Conservation (phyloP, 1,139 yeast genomes). For the Protomyces inouyei region DNA sequence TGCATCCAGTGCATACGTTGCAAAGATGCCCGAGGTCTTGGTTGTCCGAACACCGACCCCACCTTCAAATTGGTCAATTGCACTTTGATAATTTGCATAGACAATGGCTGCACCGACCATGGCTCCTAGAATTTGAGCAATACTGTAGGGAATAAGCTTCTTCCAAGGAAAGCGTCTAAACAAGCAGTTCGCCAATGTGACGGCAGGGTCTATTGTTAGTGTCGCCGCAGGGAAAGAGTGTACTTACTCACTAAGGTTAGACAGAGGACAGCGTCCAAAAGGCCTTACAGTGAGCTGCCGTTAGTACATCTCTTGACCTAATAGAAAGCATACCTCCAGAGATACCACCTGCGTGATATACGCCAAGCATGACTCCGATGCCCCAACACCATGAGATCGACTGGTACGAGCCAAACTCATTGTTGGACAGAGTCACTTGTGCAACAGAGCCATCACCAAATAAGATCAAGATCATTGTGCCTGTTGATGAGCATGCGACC, state of each 20-base stretch:
- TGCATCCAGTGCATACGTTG: slow-evolving; percentile 46
- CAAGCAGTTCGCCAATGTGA: slow-evolving; percentile 37
- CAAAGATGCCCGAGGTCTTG: slow-evolving; percentile 45
- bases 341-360: slow-evolving; percentile 36
- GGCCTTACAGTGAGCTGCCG: background rate
- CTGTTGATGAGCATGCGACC: slow-evolving; percentile 2
- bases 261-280: background rate
- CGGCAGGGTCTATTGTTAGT: slow-evolving; percentile 37
- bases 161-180: slow-evolving; percentile 39
- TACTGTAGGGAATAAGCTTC: slow-evolving; percentile 36
- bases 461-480: slow-evolving; percentile 37
- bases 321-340: slow-evolving; percentile 38
- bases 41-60: slow-evolving; percentile 34
- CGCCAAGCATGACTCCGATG: slow-evolving; percentile 44
- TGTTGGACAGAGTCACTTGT: slow-evolving; percentile 38
- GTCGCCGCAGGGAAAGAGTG: background rate
- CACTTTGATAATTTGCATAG: slow-evolving; percentile 37
- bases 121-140: slow-evolving; percentile 38
- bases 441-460: slow-evolving; percentile 44
- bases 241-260: background rate
- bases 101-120: slow-evolving; percentile 38
- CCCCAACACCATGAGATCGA: slow-evolving; percentile 50
- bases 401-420: slow-evolving; percentile 43
- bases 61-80: slow-evolving; percentile 37
- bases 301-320: slow-evolving; percentile 32